Percentiles rank a stretch among this genome's conserved stretches.
Conservation (phyloP, 208 protist species). For the Wallacemonas sp. region DNA sequence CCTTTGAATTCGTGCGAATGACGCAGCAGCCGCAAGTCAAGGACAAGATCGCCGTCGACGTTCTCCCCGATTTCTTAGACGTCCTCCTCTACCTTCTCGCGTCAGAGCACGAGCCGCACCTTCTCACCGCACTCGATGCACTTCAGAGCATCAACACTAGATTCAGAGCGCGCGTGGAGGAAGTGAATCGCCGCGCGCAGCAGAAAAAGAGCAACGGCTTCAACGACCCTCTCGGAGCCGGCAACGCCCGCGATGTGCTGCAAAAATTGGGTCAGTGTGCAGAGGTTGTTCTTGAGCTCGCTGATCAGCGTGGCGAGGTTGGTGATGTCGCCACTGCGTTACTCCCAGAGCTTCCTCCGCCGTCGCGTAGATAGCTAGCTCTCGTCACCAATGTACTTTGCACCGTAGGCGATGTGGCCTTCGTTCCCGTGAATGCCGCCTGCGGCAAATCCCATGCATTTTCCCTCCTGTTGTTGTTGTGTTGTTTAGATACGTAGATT, state of each 20-base stretch:
- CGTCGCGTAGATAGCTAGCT: slow-evolving; percentile 1
- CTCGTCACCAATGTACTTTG: too few relatives aligned
- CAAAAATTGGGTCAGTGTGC: slow-evolving; percentile 35
- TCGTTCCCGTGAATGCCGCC: too few relatives aligned
- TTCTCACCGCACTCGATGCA: slow-evolving; percentile 49
- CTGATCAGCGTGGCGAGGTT: slow-evolving; percentile 46
- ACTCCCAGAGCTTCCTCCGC: slow-evolving; percentile 37
- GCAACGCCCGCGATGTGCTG: slow-evolving; percentile 30
- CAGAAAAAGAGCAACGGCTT: slow-evolving; percentile 38
- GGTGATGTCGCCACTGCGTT: slow-evolving; percentile 49
- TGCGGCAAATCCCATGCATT: too few relatives aligned
- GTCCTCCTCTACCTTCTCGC: slow-evolving; percentile 45
- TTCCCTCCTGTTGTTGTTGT: not conserved
- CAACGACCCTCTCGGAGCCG: slow-evolving; percentile 35
- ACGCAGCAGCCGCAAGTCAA: slow-evolving; percentile 79
- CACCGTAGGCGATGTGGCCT: too few relatives aligned
- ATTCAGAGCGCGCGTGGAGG: slow-evolving; percentile 56
- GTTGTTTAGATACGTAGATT: slow-evolving; percentile 8
- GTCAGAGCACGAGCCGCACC: slow-evolving; percentile 36
- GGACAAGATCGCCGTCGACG: slow-evolving; percentile 54
- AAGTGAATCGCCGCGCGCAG: slow-evolving; percentile 41
- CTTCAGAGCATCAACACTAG: slow-evolving; percentile 56
- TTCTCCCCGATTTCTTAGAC: slow-evolving; percentile 51
- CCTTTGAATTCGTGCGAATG: slow-evolving; percentile 64
- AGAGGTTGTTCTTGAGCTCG: slow-evolving; percentile 30